These are phyloP conservation scores for Brettanomyces naardenensis DNA, from an alignment of 805 yeast species.

Conservation along the genomic window DNA sequence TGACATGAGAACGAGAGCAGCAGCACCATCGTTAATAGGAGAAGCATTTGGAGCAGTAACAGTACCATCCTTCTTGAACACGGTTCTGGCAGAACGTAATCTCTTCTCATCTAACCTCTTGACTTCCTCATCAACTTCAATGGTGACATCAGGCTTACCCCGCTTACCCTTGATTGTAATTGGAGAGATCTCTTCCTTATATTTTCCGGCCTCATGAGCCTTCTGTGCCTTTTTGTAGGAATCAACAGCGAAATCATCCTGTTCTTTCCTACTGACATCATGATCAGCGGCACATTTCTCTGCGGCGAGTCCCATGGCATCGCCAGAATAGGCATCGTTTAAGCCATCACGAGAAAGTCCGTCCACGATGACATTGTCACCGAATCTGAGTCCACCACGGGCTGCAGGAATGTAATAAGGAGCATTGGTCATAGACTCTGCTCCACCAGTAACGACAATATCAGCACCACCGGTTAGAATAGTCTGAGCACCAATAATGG, in stretches of 20 bases:
- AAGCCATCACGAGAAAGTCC: constrained; percentile 92
- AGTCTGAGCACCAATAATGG: constrained; percentile 84
- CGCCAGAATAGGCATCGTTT: constrained; percentile 80
- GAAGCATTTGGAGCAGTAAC: constrained; percentile 98
- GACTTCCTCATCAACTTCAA: constrained; percentile 79
- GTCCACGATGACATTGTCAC: constrained; percentile 72
- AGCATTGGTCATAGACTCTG: constrained; percentile 93
- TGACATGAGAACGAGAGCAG: constrained; percentile 85
- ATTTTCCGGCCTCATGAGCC: constrained; percentile 79
- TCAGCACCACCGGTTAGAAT: constrained; percentile 86
- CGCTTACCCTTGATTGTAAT: constrained; percentile 83
- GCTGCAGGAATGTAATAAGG: constrained; percentile 88
- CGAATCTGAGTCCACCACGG: constrained; percentile 85
- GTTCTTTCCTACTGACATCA: constrained; percentile 69
- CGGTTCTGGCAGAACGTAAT: constrained; percentile 82
- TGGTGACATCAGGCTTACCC: constrained; percentile 75
- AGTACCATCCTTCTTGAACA: constrained; percentile 91
- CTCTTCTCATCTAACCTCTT: constrained; percentile 69
- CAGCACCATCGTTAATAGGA: constrained; percentile 96
- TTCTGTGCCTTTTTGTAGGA: constrained; percentile 82
- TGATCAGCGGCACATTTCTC: constrained; percentile 92
- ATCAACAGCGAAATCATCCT: constrained; percentile 78
- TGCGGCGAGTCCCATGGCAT: constrained; percentile 95
- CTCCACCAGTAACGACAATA: constrained; percentile 94
- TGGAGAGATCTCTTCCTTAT: constrained; percentile 75